Evolutionary conservation across 495 filamentous ascomycete genomes (phyloP).

Genomic region (Apodospora peruviana): DNA sequence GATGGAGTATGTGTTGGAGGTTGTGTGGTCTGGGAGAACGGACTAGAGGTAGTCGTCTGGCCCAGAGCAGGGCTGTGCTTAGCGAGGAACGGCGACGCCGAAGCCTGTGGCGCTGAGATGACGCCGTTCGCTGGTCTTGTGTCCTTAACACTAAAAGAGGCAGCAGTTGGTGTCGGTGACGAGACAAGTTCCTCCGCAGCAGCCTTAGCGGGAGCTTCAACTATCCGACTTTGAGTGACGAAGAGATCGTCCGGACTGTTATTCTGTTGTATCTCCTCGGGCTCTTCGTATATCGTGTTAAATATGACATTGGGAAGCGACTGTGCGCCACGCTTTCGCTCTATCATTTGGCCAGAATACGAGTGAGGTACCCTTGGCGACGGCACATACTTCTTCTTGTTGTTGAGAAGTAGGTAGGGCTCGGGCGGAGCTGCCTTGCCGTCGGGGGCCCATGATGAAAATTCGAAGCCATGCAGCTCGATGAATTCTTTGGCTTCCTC

Average conservation of each 20-base stretch:
- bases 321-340: slow-evolving; percentile 40
- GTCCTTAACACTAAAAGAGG: background rate
- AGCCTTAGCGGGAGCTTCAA: background rate
- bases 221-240: background rate
- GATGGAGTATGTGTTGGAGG: background rate
- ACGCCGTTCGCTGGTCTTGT: background rate
- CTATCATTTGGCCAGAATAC: slow-evolving; percentile 39
- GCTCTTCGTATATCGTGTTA: slow-evolving; percentile 36
- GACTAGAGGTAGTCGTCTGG: background rate
- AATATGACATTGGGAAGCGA: slow-evolving; percentile 40
- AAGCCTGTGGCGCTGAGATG: background rate
- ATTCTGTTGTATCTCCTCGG: background rate
- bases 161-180: background rate
- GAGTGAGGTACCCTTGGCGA: slow-evolving; percentile 38
- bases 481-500: slow-evolving; percentile 66
- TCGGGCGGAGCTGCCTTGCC: slow-evolving; percentile 35
- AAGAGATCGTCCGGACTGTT: background rate
- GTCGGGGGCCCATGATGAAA: slow-evolving; percentile 36
- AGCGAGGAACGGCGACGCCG: background rate
- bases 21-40: background rate
- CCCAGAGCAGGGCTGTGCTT: background rate
- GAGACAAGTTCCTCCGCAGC: background rate
- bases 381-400: slow-evolving; percentile 22
- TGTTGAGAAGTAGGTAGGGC: slow-evolving; percentile 45
- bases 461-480: slow-evolving; percentile 59